Evolutionary conservation across 441 rosid genomes (phyloP), one percentile per base, ranked within the genome.

Genomic region (Manihot esculenta): DNA sequence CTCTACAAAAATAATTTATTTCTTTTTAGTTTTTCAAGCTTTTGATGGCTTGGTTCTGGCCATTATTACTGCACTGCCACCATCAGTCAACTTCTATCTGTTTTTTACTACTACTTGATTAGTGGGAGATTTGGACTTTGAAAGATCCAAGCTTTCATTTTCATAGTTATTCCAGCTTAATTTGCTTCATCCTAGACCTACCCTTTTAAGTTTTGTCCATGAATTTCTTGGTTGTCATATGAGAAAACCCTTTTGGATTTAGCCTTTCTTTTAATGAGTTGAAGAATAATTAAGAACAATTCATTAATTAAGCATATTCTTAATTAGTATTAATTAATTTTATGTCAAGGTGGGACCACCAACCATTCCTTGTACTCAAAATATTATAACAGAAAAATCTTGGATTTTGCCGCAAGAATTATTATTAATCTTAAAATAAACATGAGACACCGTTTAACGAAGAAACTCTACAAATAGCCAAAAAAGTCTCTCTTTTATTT

Each of bases 291-390:
- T n/a, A n/a, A n/a, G n/a, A n/a, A n/a, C n/a, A n/a, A n/a, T n/a
- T 66, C 13, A 50, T 10, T n/a, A 41, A 66, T 35, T 66, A 50
- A 51, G 18, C 9, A 10, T 66, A 7, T 54, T 3, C 10, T 21
- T 30, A 30, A 4, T 30, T 30, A 30, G 4, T 38, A 7, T 38
- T 38, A 38, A 38, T 38, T 38, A 38, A 38, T 7, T 38, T 38
- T 38, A 9, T 8, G 0, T 38, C 7, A 9, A 38, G 42, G 42
- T 38, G 42, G 42, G 42, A 38, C 42, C 42, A 38, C 7, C 42
- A 38, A 38, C 8, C 42, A 38, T 38, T 38, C 23, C 73, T 66
- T 70, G 59, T 61, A 70, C 73, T 60, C 73, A 60, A 70, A 27
- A 30, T 35, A 30, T 51, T 27, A 69, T 45, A 24, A 48, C 54